phyloP scores from a whole-genome alignment of 768 basidiomycete genomes.

The Tremella yokohamensis region DNA sequence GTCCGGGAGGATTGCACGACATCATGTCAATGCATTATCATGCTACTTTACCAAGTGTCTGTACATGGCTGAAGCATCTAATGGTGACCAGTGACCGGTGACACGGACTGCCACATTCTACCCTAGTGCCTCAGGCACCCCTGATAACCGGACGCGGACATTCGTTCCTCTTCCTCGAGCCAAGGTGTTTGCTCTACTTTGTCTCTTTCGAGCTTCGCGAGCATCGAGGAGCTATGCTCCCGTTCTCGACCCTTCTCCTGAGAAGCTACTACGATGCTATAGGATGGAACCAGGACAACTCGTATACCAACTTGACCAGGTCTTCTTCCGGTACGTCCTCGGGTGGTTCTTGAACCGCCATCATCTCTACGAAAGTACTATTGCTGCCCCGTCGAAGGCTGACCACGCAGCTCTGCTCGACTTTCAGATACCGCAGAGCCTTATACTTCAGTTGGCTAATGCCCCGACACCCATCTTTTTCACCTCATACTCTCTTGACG shows the following conservation, averaged over 20 bases:
- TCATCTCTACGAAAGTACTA: too few species aligned
- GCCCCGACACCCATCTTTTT: slow-evolving; percentile 83
- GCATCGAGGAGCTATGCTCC: slow-evolving; percentile 32
- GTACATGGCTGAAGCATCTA: too few species aligned
- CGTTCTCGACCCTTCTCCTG: slow-evolving; percentile 56
- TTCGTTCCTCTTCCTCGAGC: too few species aligned
- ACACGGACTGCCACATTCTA: too few species aligned
- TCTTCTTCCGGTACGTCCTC: slow-evolving; percentile 71
- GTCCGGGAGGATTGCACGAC: too few species aligned
- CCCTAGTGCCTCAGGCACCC: too few species aligned
- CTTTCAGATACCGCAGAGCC: slow-evolving; percentile 81
- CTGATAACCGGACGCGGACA: too few species aligned
- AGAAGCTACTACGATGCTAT: slow-evolving; percentile 86
- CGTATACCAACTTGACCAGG: slow-evolving; percentile 82
- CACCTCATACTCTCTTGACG: slow-evolving; percentile 87
- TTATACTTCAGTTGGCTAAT: slow-evolving; percentile 66
- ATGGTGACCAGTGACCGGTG: too few species aligned
- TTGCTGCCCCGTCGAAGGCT: not conserved
- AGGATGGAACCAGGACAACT: slow-evolving; percentile 94
- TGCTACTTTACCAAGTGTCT: too few species aligned
- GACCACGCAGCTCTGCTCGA: slow-evolving; percentile 52
- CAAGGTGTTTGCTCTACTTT: too few species aligned
- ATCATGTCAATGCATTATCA: too few species aligned
- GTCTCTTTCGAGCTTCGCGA: too few species aligned
- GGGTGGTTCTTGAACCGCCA: not conserved